Evolutionary conservation across 352 stramenopile species (phyloP), one percentile per base, ranked within the genome.

Genomic region (Phytophthora lateralis): DNA sequence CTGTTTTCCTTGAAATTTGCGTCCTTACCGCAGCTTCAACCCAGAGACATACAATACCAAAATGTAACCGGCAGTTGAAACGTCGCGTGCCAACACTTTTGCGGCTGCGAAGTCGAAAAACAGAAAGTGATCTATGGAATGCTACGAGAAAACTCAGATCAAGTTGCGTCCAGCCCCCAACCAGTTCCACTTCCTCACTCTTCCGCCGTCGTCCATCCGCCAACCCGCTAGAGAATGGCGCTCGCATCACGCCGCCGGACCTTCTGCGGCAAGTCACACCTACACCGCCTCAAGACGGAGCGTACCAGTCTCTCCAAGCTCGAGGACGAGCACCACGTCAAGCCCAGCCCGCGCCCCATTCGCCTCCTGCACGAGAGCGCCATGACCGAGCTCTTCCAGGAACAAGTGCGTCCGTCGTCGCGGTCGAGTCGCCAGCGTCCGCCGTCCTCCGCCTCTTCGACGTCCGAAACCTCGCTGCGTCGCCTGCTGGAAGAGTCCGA

Each of bases 361-460:
- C 63, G 63, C 10, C 47, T 78, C 38, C 59, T 80, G 32, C 75
- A 85, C 30, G 73, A 82, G 35, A 69, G 52, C 50, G 41, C 56
- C 45, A 82, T 75, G 69, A 34, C 65, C 15, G 73, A 84, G 42
- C 59, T 80, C 38, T 76, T 69, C 38, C 66, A 82, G 41, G 71
- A 84, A 63, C 75, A 83, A 54, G 61, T 69, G 53, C 63, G 60
- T 9, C 24, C 41, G 30, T 20, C 42, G 11, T 35, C 57, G 55
- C 30, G 21, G 44, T 50, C 62, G 9, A 49, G 41, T 39, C 44
- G 32, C 21, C 68, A 29, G 6, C 55, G 39, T 17, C 60, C 57
- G 26, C 32, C 38, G 17, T 60, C 44, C 11, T 54, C 48, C 10
- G 63, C 50, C 4, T 63, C 11, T 10, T 66, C 48, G 12, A 66